Base-by-base conservation (phyloP, 2,329 filamentous ascomycete species). In the Calonectria multiphialidica region DNA sequence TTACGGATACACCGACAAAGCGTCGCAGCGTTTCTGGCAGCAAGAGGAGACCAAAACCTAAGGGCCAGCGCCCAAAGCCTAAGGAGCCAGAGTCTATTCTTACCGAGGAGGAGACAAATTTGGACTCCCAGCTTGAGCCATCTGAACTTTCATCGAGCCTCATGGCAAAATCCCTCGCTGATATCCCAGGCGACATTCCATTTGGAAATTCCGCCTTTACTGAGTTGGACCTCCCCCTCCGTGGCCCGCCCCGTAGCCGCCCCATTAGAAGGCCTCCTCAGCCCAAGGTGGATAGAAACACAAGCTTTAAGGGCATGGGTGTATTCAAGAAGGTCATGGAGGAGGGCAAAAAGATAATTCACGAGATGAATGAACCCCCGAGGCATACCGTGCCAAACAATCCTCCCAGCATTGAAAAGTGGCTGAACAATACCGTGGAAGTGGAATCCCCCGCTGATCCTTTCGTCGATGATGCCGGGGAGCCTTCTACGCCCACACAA, bases 171-270 rank as follows among this genome's bases (percentile, higher is more conserved):
- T 88, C 89, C 2, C 79, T 92, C 40, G 90, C 89, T 18, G 90
- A 92, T 44, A 90, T 85, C 16, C 79, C 82, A 2, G 84, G 83
- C 12, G 91, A 93, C 15, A 92, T 93, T 61, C 90, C 91, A 0
- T 88, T 92, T 79, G 91, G 91, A 7, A 89, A 90, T 74, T 93
- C 91, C 21, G 91, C 91, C n/a, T 93, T 93, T 75, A 93, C 90
- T 75, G 90, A 90, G 76, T 84, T 93, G 8, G 90, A 92, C 66
- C 81, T 93, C 1, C 87, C 90, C 1, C 78, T 88, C 1, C 85
- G 86, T 23, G 86, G 86, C 7, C 84, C 88, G 66, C 83, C 86
- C n/a, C 82, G 83, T 33, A 87, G 84, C 69, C 81, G 79, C 70
- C 77, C 80, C 44, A 84, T 86, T 12, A 59, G 47, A 59, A 73